Evolutionary conservation across 2,329 filamentous ascomycete species (phyloP), one percentile per base, ranked within the genome.

Genomic region (Hansfordia pulvinata): DNA sequence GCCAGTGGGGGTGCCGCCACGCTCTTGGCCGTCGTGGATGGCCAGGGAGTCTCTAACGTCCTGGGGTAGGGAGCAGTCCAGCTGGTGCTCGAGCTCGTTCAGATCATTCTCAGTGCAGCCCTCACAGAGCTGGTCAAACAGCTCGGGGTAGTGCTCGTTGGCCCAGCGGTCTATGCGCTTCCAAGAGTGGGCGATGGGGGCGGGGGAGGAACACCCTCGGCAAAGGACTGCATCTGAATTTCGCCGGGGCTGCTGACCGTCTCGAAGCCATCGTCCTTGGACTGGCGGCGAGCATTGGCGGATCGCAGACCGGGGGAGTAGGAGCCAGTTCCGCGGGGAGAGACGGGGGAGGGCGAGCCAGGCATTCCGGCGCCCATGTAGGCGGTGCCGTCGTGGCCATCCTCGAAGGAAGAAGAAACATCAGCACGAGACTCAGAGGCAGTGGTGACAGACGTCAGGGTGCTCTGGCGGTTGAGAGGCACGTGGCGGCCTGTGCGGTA

Each of bases 151-250:
- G 55, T 96, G 83, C 35, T 90, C 82, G 44, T 96, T 90, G 30
- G 82, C 69, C 90, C 90, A 98, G 20, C 69, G 65, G 50, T 96
- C 88, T 47, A 98, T 94, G 53, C 86, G 81, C 49, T 69, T 76
- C 90, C 90, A 98, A 10, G 88, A 93, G 56, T 94, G 86, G 25
- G 62, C 53, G 20, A 93, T 76, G 6, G 90, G 3, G 90, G 90
- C 6, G 90, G 74, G 3, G 90, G 90, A 3, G 90, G 86, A 14
- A 84, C 68, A 30, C 90, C 90, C 39, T 94, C 86, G 44, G 79
- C 75, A 57, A 98, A 98, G 35, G 80, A 80, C 56, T 94, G 90
- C 83, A 98, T 90, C 40, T 80, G 88, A 35, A 98, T 93, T 52
- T 94, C 88, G 37, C 82, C 81, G 5, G 52, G 46, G 58, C 72